Base-by-base conservation (phyloP, 257 asterid species). In the Plantago ovata region DNA sequence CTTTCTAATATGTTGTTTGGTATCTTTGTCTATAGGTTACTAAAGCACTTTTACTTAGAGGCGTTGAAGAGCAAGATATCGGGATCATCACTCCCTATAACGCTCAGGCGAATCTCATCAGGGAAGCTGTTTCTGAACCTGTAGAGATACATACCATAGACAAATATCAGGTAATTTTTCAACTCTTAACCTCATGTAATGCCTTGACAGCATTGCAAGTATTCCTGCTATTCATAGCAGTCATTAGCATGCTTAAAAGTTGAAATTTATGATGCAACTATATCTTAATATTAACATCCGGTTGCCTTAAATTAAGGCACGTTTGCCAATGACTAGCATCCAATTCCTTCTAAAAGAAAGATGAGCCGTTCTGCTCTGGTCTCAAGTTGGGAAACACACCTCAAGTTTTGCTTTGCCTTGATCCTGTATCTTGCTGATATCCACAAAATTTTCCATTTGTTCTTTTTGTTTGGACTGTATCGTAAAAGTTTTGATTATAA, bases 151-250 rank as follows among this genome's bases (percentile, higher is more conserved):
- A 92, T 60, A 92, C 98, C 58, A 88, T 92, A 54, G 98, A 92
- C 76, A 92, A 86, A 75, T 92, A 92, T 74, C 98, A 92, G 98
- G 98, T 92, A 38, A n/a, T n/a, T n/a, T n/a, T n/a, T n/a, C n/a
- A n/a, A 53, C 64, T 40, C 59, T 0, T 18, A 46, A 57, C 8
- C 23, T 4, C 38, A 50, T 50, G 23, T 22, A 50, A 20, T 22
- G 23, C 28, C 13, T 3, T 28, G 36, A 6, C 36, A 8, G 7
- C 7, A 28, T 28, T 28, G 7, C 7, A 28, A 8, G 36, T 8
- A 28, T 50, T 50, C 38, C 38, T 33, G 44, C 38, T 64, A 46
- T 18, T 9, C 18, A 23, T n/a, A 33, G 19, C 7, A 22, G 22
- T 28, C 52, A 54, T 33, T 14, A 39, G 54, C 16, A 54, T 61